Conservation (phyloP, 495 filamentous ascomycete genomes). For the Filosporella fistucella region DNA sequence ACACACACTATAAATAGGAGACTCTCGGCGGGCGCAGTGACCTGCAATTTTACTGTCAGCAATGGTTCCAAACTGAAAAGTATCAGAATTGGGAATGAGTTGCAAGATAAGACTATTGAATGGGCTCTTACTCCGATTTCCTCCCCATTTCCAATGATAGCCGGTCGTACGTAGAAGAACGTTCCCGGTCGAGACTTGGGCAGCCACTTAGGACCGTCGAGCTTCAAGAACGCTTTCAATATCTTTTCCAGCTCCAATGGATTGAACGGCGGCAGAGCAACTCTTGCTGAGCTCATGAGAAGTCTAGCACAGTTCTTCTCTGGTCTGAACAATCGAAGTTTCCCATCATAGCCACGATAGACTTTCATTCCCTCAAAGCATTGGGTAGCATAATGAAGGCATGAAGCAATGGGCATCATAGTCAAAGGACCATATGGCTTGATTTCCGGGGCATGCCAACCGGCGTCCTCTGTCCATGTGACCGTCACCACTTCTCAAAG, state of each 20-base stretch:
- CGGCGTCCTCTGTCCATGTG: conserved; percentile 58
- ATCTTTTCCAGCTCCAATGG: conserved; percentile 67
- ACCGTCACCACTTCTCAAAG: conserved; percentile 55
- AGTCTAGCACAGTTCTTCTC: conserved; percentile 72
- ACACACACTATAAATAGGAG: conserved; percentile 76
- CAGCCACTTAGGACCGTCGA: conserved; percentile 71
- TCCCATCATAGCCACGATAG: conserved; percentile 81
- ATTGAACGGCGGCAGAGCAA: conserved; percentile 73
- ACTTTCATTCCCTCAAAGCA: conserved; percentile 90
- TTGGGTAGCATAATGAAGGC: conserved; percentile 84
- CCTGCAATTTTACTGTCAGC: too few species aligned
- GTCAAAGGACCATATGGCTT: conserved; percentile 73
- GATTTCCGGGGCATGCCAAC: conserved; percentile 76
- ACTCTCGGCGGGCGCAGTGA: conserved; percentile 74
- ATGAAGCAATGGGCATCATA: conserved; percentile 77
- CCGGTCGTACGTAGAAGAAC: conserved; percentile 83
- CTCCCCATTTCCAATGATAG: conserved; percentile 75
- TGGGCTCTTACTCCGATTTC: conserved; percentile 54
- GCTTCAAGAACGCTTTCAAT: conserved; percentile 63
- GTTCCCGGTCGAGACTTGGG: conserved; percentile 58
- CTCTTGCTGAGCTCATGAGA: conserved; percentile 61
- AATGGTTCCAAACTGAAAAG: too few species aligned
- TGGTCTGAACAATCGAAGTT: conserved; percentile 81
- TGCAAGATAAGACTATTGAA: too few species aligned
- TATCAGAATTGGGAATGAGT: too few species aligned